Conservation (phyloP, 1,139 yeast species). For the Pichia sp. region DNA sequence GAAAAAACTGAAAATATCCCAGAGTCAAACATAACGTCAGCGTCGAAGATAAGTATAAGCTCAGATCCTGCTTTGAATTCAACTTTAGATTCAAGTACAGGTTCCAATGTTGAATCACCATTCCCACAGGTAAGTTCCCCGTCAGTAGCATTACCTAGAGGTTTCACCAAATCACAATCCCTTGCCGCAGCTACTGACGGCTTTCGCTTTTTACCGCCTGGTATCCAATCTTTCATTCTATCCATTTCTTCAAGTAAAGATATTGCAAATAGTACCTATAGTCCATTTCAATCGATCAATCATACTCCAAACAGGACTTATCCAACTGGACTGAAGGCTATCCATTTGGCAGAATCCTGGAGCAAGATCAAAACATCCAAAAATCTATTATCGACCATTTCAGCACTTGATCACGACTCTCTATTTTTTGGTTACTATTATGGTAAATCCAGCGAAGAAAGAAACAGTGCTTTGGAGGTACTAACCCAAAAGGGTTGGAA, state of each 20-base stretch:
- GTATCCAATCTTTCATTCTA: conserved; percentile 61
- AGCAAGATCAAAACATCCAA: conserved; percentile 42
- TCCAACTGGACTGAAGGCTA: conserved; percentile 33
- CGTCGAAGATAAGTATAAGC: background rate
- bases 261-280: conserved; percentile 16
- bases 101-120: background rate
- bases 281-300: conserved; percentile 34
- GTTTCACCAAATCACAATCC: conserved; percentile 16
- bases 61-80: background rate
- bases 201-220: conserved; percentile 61
- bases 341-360: conserved; percentile 40
- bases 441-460: conserved; percentile 51
- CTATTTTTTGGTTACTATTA: conserved; percentile 59
- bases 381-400: conserved; percentile 33
- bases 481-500: conserved; percentile 36
- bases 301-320: conserved; percentile 27
- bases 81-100: background rate
- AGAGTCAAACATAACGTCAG: background rate
- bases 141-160: conserved; percentile 23
- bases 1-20: background rate
- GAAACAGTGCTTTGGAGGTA: conserved; percentile 31
- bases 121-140: conserved; percentile 7
- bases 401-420: conserved; percentile 42
- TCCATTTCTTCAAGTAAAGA: conserved; percentile 47
- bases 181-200: conserved; percentile 12